Conservation (phyloP, 2,329 filamentous ascomycete genomes). For the Microdochium nivale region DNA sequence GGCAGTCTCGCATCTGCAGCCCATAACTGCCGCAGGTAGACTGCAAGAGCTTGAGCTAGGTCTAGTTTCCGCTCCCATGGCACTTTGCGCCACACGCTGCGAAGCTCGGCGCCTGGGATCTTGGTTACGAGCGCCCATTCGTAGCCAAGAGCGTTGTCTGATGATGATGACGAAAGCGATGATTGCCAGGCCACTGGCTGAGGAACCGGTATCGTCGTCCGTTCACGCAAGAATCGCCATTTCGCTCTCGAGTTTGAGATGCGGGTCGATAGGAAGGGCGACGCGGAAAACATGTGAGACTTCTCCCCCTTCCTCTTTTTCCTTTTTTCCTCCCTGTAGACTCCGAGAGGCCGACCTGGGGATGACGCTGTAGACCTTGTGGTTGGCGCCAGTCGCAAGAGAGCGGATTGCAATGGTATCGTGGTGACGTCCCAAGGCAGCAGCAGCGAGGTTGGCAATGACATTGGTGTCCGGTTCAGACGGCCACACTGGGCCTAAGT, state of each 20-base stretch:
- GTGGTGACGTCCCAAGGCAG: not conserved
- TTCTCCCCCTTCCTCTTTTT: not conserved
- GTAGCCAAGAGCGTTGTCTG: not conserved
- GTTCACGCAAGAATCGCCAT: constrained; percentile 1
- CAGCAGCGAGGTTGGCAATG: not conserved
- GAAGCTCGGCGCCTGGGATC: constrained; percentile 1
- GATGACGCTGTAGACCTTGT: constrained; percentile 1
- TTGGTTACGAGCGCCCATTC: constrained; percentile 1
- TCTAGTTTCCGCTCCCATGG: constrained; percentile 1
- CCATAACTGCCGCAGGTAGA: constrained; percentile 1
- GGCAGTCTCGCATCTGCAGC: not conserved
- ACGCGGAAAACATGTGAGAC: constrained; percentile 1
- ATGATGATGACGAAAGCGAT: not conserved
- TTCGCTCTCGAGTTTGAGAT: constrained; percentile 1
- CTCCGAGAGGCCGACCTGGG: not conserved
- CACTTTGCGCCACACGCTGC: not conserved
- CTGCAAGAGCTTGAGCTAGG: not conserved
- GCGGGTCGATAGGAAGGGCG: constrained; percentile 1
- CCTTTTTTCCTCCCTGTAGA: not conserved
- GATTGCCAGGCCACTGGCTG: constrained; percentile 1
- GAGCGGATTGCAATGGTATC: not conserved
- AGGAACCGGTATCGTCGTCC: constrained; percentile 1
- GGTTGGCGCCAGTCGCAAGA: not conserved
- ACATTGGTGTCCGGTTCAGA: constrained; percentile 1
- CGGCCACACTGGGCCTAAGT: constrained; percentile 1